phyloP scores from a whole-genome alignment of 768 basidiomycete species.

The Phlebiopsis gigantea region DNA sequence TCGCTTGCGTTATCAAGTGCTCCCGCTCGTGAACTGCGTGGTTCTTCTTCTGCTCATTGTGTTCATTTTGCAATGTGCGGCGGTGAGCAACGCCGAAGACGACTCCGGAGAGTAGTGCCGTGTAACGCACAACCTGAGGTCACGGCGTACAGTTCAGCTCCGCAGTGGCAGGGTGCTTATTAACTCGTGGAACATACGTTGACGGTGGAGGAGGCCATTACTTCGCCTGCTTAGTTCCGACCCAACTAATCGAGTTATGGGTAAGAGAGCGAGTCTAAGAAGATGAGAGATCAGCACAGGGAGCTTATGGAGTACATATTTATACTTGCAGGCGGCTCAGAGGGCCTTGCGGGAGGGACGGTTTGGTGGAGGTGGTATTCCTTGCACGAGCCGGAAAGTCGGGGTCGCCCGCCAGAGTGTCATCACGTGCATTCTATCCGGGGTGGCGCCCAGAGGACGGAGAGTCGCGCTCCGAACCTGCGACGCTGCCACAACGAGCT shows the following conservation, averaged over 20 bases:
- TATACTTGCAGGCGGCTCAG: conserved; percentile 3
- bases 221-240: conserved; percentile 18
- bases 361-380: neutral
- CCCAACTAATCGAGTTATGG: conserved; percentile 6
- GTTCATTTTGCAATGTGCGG: conserved; percentile 77
- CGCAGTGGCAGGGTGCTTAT: neutral
- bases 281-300: neutral
- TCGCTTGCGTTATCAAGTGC: conserved; percentile 77
- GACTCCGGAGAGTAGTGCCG: conserved; percentile 82
- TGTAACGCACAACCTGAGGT: conserved; percentile 80
- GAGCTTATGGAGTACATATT: neutral
- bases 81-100: conserved; percentile 92
- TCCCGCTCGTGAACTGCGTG: conserved; percentile 70
- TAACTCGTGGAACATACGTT: conserved; percentile 49
- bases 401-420: conserved; percentile 8
- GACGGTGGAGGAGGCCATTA: conserved; percentile 70
- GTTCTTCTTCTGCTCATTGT: conserved; percentile 72
- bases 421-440: conserved; percentile 7
- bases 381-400: conserved; percentile 5
- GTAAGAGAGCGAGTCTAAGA: conserved; percentile 4
- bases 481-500: too few relatives aligned
- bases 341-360: neutral
- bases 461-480: too few relatives aligned
- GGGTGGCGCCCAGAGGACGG: conserved; percentile 4
- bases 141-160: neutral